phyloP scores from a whole-genome alignment of 2,329 filamentous ascomycete genomes.

The Gnomoniopsis sp. region DNA sequence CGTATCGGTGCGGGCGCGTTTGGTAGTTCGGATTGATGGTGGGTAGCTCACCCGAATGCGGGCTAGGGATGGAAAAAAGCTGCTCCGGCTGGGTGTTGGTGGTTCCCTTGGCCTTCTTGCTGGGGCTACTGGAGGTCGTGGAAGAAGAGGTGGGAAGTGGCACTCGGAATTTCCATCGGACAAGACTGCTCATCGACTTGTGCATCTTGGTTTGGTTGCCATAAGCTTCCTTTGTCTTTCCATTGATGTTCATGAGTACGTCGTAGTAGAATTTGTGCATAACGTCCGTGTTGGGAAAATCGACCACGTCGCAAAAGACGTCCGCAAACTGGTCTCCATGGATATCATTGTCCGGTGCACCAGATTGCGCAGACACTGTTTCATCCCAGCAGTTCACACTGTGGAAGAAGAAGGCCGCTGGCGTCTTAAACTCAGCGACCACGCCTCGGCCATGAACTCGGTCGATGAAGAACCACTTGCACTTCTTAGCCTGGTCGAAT shows the following conservation, averaged over 20 bases:
- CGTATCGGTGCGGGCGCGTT: conserved; percentile 54
- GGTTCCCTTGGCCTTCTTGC: neutral
- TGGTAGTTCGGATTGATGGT: conserved; percentile 59
- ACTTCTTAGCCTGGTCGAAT: conserved; percentile 54
- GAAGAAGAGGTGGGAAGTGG: conserved; percentile 13
- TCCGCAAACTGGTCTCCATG: conserved; percentile 33
- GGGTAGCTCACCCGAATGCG: conserved; percentile 61
- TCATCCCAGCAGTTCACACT: conserved; percentile 75
- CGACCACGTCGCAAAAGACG: conserved; percentile 63
- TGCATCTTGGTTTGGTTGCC: conserved; percentile 36
- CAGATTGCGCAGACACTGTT: conserved; percentile 10
- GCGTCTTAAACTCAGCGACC: conserved; percentile 64
- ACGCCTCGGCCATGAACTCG: conserved; percentile 59
- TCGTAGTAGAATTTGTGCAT: conserved; percentile 68
- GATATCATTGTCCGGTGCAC: conserved; percentile 29
- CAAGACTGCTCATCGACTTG: conserved; percentile 35
- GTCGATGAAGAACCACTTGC: conserved; percentile 74
- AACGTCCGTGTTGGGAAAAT: conserved; percentile 63
- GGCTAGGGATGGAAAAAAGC: conserved; percentile 42
- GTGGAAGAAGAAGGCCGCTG: conserved; percentile 76
- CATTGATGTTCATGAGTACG: conserved; percentile 54
- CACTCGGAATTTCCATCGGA: conserved; percentile 42
- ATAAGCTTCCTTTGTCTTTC: conserved; percentile 41
- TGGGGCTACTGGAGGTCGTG: no score
- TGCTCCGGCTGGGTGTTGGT: neutral